phyloP scores from a whole-genome alignment of 2,329 filamentous ascomycete genomes.

The Sporothrix sp. region DNA sequence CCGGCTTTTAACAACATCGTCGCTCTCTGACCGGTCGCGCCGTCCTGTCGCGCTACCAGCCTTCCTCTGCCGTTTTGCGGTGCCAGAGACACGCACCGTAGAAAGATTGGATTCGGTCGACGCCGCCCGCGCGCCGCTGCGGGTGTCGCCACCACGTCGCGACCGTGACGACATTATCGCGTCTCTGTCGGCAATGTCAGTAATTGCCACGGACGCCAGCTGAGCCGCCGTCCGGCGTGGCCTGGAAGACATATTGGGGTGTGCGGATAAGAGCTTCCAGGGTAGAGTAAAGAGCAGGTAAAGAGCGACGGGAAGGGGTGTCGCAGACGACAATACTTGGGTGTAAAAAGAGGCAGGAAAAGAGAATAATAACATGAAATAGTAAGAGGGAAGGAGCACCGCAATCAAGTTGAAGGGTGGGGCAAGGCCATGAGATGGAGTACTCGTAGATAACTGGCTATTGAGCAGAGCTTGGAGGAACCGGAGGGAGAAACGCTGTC shows the following conservation, averaged over 20 bases:
- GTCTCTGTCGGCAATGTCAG: slow-evolving; percentile 43
- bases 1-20: slow-evolving; percentile 40
- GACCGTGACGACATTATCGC: slow-evolving; percentile 40
- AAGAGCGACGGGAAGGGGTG: background rate
- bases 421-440: background rate
- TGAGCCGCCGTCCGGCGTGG: slow-evolving; percentile 40
- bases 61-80: slow-evolving; percentile 5
- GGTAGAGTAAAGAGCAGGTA: background rate
- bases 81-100: slow-evolving; percentile 9
- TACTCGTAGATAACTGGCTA: background rate
- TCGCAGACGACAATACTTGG: too few species aligned
- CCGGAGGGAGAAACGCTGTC: background rate
- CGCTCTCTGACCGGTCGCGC: slow-evolving; percentile 32
- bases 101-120: slow-evolving; percentile 24
- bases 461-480: background rate
- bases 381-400: background rate
- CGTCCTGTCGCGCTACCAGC: slow-evolving; percentile 16
- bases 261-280: background rate
- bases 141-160: slow-evolving; percentile 38
- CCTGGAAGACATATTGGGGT: slow-evolving; percentile 35
- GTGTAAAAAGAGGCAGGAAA: background rate
- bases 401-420: slow-evolving; percentile 3
- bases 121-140: slow-evolving; percentile 30
- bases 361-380: background rate
- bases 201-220: slow-evolving; percentile 36